phyloP scores from a whole-genome alignment of 2,329 filamentous ascomycete species.

The Xylaria digitata region DNA sequence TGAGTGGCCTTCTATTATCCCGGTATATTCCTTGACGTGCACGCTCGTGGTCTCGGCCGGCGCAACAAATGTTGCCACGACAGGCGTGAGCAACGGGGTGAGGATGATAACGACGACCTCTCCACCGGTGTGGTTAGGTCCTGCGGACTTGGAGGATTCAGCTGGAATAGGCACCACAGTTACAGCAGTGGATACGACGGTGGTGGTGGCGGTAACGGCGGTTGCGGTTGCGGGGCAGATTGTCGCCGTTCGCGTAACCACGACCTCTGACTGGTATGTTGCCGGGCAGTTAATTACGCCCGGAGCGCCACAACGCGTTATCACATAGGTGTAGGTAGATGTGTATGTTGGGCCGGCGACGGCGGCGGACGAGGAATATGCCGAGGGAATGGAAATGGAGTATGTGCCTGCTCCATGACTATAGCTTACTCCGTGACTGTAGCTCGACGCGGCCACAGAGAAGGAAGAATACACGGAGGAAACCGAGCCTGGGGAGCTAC shows the following conservation, averaged over 20 bases:
- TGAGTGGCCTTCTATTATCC: not conserved
- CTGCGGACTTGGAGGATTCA: not conserved
- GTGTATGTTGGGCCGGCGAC: slow-evolving; percentile 25
- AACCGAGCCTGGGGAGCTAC: not conserved
- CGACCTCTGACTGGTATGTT: slow-evolving; percentile 27
- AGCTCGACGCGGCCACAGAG: not conserved
- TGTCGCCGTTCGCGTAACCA: slow-evolving; percentile 31
- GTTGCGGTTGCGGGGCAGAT: slow-evolving; percentile 20
- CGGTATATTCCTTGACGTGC: not conserved
- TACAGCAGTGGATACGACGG: not conserved
- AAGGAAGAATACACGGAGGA: slow-evolving; percentile 5
- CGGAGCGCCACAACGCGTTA: slow-evolving; percentile 28
- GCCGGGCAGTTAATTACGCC: slow-evolving; percentile 34
- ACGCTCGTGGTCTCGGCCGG: not conserved
- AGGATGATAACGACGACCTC: slow-evolving; percentile 19
- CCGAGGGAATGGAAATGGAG: slow-evolving; percentile 9
- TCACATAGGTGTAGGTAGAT: slow-evolving; percentile 28
- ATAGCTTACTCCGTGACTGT: slow-evolving; percentile 6
- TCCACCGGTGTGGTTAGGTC: not conserved
- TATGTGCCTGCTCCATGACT: slow-evolving; percentile 7
- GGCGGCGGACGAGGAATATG: slow-evolving; percentile 5
- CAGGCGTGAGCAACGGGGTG: slow-evolving; percentile 20
- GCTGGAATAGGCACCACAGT: not conserved
- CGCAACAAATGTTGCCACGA: slow-evolving; percentile 21
- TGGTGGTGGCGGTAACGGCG: not conserved